A percentile compares a stretch with the other conserved stretches of the same genome.
phyloP scores from a whole-genome alignment of 164 flowering plant genomes.

The Sextonia rubra region DNA sequence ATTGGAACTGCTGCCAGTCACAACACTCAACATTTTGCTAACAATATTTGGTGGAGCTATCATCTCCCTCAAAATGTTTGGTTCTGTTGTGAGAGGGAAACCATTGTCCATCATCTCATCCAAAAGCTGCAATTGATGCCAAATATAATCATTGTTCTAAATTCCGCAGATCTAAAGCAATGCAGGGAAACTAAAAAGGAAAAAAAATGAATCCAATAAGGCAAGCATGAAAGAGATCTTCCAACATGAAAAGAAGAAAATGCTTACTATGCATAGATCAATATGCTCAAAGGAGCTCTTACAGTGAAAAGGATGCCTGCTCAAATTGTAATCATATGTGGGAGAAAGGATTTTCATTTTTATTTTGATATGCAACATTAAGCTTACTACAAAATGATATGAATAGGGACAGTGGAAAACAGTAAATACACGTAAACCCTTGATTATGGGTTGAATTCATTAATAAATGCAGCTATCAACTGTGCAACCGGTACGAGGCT shows the following conservation, averaged over 20 bases:
- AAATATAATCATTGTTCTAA: conserved; percentile 18
- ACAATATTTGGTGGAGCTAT: conserved; percentile 94
- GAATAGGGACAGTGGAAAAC: no score
- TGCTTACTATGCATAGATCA: neutral
- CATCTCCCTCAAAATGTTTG: conserved; percentile 88
- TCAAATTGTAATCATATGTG: no score
- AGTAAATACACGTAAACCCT: no score
- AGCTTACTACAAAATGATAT: no score
- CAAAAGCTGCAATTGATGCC: conserved; percentile 64
- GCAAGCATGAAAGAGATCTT: conserved; percentile 1
- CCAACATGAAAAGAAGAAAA: neutral
- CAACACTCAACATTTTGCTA: conserved; percentile 88
- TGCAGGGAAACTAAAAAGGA: conserved; percentile 2
- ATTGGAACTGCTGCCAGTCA: conserved; percentile 88
- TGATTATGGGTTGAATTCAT: no score
- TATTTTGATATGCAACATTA: no score
- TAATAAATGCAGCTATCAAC: no score
- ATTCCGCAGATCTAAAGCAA: conserved; percentile 6
- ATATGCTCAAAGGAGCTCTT: no score
- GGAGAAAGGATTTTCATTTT: no score
- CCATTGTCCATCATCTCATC: conserved; percentile 99
- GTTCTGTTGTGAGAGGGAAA: conserved; percentile 95
- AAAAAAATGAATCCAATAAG: neutral
- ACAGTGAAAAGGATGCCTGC: no score
- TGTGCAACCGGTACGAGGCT: no score